Conservation (phyloP, 2,329 filamentous ascomycete genomes). For the Calcarisporium arbuscula region DNA sequence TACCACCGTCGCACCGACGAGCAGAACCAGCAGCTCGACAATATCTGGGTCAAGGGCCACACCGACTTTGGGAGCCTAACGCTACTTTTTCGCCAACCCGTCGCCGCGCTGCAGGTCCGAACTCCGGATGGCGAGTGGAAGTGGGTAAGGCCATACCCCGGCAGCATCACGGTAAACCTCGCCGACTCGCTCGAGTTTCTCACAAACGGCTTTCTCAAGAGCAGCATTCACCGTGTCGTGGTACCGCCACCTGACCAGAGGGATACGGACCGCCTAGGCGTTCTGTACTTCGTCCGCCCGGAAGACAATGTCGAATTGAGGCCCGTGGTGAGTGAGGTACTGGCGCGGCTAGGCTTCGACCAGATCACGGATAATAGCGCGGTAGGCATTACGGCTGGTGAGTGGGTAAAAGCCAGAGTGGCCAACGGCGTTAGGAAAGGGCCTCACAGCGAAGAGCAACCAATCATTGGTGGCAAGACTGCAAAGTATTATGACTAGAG, state of each 20-base stretch:
- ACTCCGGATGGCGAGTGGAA: conserved; percentile 37
- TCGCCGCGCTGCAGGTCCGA: conserved; percentile 50
- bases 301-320: conserved; percentile 26
- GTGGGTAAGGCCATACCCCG: conserved; percentile 40
- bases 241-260: conserved; percentile 36
- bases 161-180: conserved; percentile 46
- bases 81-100: conserved; percentile 50
- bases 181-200: conserved; percentile 44
- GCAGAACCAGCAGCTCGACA: conserved; percentile 30
- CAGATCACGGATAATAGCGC: conserved; percentile 1
- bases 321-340: conserved; percentile 23
- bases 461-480: conserved; percentile 5
- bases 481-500: conserved; percentile 9
- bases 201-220: conserved; percentile 38
- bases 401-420: conserved; percentile 9
- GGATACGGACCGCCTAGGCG: conserved; percentile 38
- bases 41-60: conserved; percentile 35
- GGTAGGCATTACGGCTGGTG: conserved; percentile 5
- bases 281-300: conserved; percentile 35
- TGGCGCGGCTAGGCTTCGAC: conserved; percentile 23
- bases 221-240: conserved; percentile 36
- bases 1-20: conserved; percentile 42
- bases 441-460: conserved; percentile 3
- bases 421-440: conserved; percentile 5
- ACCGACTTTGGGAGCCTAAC: conserved; percentile 52